A percentile compares a stretch with the other conserved stretches of the same genome.
Conservation (phyloP, 345 rosid species). For the Melaleuca alternifolia region DNA sequence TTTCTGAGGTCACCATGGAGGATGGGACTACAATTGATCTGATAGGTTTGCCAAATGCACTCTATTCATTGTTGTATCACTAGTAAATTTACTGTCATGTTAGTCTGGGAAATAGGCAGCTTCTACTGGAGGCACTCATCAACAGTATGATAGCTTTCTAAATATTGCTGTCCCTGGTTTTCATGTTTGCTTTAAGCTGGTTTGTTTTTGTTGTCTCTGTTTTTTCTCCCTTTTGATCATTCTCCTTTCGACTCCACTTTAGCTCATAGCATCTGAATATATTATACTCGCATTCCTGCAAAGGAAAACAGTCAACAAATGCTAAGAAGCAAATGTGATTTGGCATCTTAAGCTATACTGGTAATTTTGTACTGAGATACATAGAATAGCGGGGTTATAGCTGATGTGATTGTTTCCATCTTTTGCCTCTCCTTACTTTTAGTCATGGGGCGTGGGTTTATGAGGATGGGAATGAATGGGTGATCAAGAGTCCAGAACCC, state of each 20-base stretch:
- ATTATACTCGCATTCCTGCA: background rate
- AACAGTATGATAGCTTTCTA: background rate
- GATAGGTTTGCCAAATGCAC: slow-evolving; percentile 40
- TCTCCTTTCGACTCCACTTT: background rate
- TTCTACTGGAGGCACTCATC: background rate
- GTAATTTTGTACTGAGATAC: background rate
- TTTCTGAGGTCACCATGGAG: slow-evolving; percentile 63
- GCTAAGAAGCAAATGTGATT: background rate
- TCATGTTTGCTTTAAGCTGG: background rate
- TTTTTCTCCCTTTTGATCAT: background rate
- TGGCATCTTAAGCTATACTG: background rate
- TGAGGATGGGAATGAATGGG: background rate
- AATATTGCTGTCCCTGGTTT: background rate
- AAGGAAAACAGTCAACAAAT: background rate
- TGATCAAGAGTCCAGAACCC: background rate
- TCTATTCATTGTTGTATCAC: background rate
- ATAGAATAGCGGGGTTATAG: background rate
- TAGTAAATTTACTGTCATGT: background rate
- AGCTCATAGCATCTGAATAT: background rate
- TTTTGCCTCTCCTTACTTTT: background rate
- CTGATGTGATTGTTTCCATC: background rate
- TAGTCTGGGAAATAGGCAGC: background rate
- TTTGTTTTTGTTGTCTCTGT: background rate
- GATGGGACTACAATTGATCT: slow-evolving; percentile 95
- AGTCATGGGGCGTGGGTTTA: background rate